Conservation (phyloP, 2,329 filamentous ascomycete species). For the Sclerotinia minor region DNA sequence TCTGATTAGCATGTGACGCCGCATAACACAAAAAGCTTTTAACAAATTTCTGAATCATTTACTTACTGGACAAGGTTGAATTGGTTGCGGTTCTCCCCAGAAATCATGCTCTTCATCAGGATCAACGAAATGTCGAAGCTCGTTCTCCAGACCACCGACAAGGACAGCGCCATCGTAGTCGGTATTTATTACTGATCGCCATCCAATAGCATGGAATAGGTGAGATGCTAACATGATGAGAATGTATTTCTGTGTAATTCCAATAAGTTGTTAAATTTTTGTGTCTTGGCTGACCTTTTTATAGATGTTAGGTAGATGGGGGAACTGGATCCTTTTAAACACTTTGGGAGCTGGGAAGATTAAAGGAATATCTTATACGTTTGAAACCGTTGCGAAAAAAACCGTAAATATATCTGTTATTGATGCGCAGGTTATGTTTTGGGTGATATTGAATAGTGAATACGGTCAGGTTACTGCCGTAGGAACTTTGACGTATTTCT, state of each 20-base stretch:
- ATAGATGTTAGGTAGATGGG: background rate
- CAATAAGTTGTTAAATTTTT: background rate
- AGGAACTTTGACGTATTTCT: background rate
- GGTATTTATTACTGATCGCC: background rate
- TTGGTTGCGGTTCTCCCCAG: background rate
- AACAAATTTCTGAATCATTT: background rate
- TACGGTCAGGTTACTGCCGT: background rate
- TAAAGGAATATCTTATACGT: background rate
- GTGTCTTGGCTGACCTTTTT: background rate
- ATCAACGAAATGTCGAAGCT: constrained; percentile 12
- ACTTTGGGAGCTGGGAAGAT: background rate
- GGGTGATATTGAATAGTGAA: background rate
- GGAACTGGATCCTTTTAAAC: background rate
- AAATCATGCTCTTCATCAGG: constrained; percentile 14
- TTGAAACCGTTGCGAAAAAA: too few species aligned
- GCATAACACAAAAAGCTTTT: background rate
- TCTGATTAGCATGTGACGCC: background rate
- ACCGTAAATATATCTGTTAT: too few species aligned
- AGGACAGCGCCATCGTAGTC: constrained; percentile 17
- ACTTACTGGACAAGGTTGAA: constrained; percentile 3
- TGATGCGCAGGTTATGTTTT: too few species aligned
- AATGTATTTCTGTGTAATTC: background rate
- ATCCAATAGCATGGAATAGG: background rate
- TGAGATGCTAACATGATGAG: background rate
- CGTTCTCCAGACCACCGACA: constrained; percentile 13